Evolutionary conservation across 805 yeast species (phyloP), one percentile per base, ranked within the genome.

Genomic region (Peterozyma xylosa): DNA sequence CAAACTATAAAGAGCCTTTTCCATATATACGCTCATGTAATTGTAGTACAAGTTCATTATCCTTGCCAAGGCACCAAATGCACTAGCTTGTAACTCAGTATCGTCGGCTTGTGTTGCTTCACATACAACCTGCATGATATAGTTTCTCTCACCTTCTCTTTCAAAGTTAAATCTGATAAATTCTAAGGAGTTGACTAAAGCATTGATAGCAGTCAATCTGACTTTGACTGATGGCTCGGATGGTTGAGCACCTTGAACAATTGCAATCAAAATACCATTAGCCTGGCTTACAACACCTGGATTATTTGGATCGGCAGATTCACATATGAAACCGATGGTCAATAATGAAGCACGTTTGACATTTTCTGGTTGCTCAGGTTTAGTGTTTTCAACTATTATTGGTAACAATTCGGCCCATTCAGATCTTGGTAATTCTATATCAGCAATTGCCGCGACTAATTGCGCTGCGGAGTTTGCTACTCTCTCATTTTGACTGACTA

Each of bases 101-200:
- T 83, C 85, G 33, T 76, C 74, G 17, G 95, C 86, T 63, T 91
- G 96, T n/a, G 99, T 90, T 14, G 97, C 96, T 66, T 93, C 98
- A 67, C 99, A 93, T 13, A 93, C 97, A 37, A 93, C 97, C 70
- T 89, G 96, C 99, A 93, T 93, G 62, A 93, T 86, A 65, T 85
- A 89, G 62, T 93, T 90, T 59, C 99, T 79, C 71, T 93, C 99
- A 48, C 93, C 95, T 59, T 91, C 98, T 47, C 85, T 76, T 54
- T 81, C 89, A 71, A 93, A 93, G 66, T 93, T 93, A 56, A 73
- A 75, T 48, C 84, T 80, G 64, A 93, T 88, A 63, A 91, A 93
- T 52, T 83, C 95, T 53, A 93, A 74, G 30, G 98, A 89, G 66
- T 85, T 86, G 37, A 86, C 95, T 49, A 93, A 75, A 2, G 99